Evolutionary conservation across 208 protist species (phyloP), one percentile per base, ranked within the genome.

Genomic region (Vickermania spadyakhi): DNA sequence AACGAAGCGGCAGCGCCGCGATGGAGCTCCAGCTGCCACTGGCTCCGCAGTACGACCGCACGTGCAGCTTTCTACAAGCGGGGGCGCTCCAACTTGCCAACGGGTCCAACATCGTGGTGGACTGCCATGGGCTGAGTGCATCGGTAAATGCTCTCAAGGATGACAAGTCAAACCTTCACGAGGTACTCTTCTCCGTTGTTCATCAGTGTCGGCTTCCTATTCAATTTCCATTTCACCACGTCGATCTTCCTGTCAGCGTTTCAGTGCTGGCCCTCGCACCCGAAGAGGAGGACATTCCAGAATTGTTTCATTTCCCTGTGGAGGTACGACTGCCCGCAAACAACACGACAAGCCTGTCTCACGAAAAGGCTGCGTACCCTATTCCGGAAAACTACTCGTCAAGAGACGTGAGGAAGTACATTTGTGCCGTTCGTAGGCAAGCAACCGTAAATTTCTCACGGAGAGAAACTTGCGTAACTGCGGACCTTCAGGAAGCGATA

Each of bases 31-130:
- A 30, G 0, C 28, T 62, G 21, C 70, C 67, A 27, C 62, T 87
- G 11, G 61, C 57, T 0, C 82, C 86, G 13, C 49, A 55, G 25
- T 77, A 86, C 52, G 74, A 89, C 59, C 66, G 61, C 41, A 60
- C 66, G 18, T 31, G 55, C 1, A 94, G 91, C 68, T 81, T 72
- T 51, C 73, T 94, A 1, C 70, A 67, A 1, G 75, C 76, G 0
- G 87, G 87, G 52, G 28, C 83, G 3, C 64, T 94, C 22, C 87
- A 94, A 60, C 66, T 94, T 2, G 83, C 76, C 2, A 86, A 91
- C 65, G 87, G 87, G n/a, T 78, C 79, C 7, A 80, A 93, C 56
- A 52, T 93, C n/a, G 89, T 82, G 22, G 42, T 93, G 2, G 81
- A 93, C 69, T 86, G 76, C 52, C 49, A 42, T 5, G 64, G 61